Evolutionary conservation across 306 rosid genomes (phyloP), one percentile per base, ranked within the genome.

Genomic region (Cicer chorassanicum): DNA sequence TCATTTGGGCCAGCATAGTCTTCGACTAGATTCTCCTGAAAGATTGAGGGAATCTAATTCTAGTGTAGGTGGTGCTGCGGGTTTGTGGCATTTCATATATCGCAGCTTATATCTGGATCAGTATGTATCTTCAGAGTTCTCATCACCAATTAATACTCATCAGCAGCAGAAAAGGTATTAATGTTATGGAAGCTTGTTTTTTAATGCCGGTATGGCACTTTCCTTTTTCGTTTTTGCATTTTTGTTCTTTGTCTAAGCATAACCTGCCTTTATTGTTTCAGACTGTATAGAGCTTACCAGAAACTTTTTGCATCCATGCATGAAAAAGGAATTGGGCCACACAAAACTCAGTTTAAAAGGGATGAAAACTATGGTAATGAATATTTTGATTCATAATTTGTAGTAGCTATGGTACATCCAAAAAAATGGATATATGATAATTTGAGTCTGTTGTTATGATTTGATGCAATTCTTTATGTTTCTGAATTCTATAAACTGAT

Each of bases 61-160:
- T 80, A 86, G 87, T 10, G 64, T 84, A 44, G 98, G 93, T 7
- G 97, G 96, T 59, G 96, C 84, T 44, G 86, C 91, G 82, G 97
- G 98, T 65, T 86, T 93, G 54, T 93, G 98, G 97, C 97, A 93
- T 93, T 93, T 93, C 83, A 86, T 93, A 41, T 93, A 93, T 64
- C 96, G 96, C 51, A 93, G 98, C 86, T 84, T 86, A 86, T 93
- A 83, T 88, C 82, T 93, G 70, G 98, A 93, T 77, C 98, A 93
- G 57, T 93, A 93, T 60, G 97, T 93, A 12, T 88, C 92, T 72
- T 91, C 97, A 14, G 98, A 91, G 87, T 93, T 91, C 86, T 87
- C 97, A 57, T 75, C 92, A 15, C 91, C 97, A 13, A 80, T 93
- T 78, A 84, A 70, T 84, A 84, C 91, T 81, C 83, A 77, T 65